These are phyloP conservation scores for Thozetella sp. DNA, from an alignment of 495 filamentous ascomycete species.

Conservation along the genomic window DNA sequence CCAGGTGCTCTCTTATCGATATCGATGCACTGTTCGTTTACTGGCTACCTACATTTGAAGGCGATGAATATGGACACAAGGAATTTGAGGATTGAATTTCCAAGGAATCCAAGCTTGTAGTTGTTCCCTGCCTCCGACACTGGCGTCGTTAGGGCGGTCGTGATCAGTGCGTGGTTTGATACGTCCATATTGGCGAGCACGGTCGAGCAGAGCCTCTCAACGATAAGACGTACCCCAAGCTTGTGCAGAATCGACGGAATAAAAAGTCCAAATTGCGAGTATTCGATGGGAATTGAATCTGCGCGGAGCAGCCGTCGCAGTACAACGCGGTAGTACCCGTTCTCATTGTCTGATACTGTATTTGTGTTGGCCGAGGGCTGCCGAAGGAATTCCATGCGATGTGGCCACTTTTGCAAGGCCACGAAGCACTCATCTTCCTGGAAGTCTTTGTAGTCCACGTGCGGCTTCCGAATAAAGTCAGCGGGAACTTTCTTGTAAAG, in stretches of 20 bases:
- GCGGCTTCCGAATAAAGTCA: background rate
- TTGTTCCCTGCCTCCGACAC: conserved; percentile 55
- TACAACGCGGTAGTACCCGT: conserved; percentile 26
- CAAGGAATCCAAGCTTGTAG: conserved; percentile 76
- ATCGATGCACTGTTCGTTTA: background rate
- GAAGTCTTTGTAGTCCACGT: background rate
- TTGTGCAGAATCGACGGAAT: conserved; percentile 66
- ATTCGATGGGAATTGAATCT: conserved; percentile 53
- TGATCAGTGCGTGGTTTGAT: conserved; percentile 47
- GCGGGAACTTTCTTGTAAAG: background rate
- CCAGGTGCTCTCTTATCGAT: background rate
- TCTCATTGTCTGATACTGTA: background rate
- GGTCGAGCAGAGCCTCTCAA: conserved; percentile 54
- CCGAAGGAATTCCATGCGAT: background rate
- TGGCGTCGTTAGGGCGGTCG: conserved; percentile 67
- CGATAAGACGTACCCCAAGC: conserved; percentile 57
- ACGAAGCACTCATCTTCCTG: background rate
- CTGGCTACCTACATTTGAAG: conserved; percentile 25
- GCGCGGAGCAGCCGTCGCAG: conserved; percentile 11
- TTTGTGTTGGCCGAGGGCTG: background rate
- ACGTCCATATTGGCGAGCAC: conserved; percentile 45
- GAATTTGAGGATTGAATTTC: conserved; percentile 72
- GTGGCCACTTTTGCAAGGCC: background rate
- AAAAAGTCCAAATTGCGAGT: conserved; percentile 61
- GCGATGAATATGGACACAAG: conserved; percentile 61